These are phyloP conservation scores for Prosopis cineraria DNA, from an alignment of 306 rosid species.

Conservation along the genomic window DNA sequence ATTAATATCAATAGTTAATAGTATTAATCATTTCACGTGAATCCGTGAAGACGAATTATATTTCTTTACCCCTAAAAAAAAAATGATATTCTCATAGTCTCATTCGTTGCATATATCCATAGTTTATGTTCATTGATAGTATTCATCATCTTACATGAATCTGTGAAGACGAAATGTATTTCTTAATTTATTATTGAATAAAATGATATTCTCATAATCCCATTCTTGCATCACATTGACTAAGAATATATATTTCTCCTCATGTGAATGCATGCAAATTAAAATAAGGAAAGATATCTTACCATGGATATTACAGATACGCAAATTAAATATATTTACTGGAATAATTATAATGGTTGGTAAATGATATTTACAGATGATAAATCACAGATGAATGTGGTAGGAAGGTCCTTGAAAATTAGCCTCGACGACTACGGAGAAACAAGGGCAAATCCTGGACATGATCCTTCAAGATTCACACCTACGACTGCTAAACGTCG, in stretches of 20 bases:
- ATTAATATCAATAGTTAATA: too few relatives aligned
- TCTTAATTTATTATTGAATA: background rate
- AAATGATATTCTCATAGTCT: too few relatives aligned
- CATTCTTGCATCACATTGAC: background rate
- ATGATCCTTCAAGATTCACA: slow-evolving; percentile 45
- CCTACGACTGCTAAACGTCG: background rate
- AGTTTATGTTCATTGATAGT: background rate
- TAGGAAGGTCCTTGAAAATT: slow-evolving; percentile 45
- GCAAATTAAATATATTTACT: background rate
- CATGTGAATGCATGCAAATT: background rate
- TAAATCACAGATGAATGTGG: slow-evolving; percentile 16
- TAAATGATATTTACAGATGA: background rate
- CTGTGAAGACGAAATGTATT: background rate
- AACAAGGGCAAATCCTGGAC: slow-evolving; percentile 53
- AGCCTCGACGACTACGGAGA: slow-evolving; percentile 48
- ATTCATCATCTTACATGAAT: background rate
- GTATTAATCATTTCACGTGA: background rate
- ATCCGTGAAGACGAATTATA: background rate
- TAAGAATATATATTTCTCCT: background rate
- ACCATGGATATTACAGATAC: background rate
- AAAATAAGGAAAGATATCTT: background rate
- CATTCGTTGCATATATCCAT: too few relatives aligned
- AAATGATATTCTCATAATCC: background rate
- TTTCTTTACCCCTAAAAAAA: background rate
- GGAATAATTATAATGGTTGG: background rate